Evolutionary conservation across 345 rosid species (phyloP).

Genomic region (Salix arbutifolia): DNA sequence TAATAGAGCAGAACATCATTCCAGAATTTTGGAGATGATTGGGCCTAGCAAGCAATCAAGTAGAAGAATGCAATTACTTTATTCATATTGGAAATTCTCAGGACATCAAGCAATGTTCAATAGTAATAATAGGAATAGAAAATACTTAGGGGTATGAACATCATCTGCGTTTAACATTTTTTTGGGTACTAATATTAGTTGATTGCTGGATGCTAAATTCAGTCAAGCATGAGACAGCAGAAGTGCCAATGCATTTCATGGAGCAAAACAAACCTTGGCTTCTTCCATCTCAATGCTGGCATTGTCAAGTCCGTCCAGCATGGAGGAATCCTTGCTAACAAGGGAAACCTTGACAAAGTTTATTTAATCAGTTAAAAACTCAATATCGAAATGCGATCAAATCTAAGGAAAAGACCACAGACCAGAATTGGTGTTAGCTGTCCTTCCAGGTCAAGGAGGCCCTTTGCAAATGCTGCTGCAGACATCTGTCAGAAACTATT

Average conservation of each 20-base stretch:
- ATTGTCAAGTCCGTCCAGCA: conserved; percentile 97
- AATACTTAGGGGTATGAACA: not conserved
- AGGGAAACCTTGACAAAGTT: conserved; percentile 75
- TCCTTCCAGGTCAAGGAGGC: conserved; percentile 98
- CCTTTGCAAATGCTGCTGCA: conserved; percentile 99
- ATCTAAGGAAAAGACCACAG: conserved; percentile 24
- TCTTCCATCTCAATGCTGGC: conserved; percentile 91
- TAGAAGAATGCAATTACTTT: not conserved
- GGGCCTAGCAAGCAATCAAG: not conserved
- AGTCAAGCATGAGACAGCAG: conserved; percentile 1
- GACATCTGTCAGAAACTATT: conserved; percentile 71
- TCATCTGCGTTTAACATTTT: not conserved
- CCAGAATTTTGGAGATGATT: not conserved
- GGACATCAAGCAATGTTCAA: not conserved
- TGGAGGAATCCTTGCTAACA: conserved; percentile 99
- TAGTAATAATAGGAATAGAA: not conserved
- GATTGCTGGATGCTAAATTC: not conserved
- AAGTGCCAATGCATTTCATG: conserved; percentile 4
- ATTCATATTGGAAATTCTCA: not conserved
- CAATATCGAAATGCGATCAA: conserved; percentile 8
- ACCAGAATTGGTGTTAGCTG: conserved; percentile 98
- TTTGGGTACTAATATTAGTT: not conserved
- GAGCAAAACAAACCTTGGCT: conserved; percentile 69
- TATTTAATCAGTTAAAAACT: conserved; percentile 18
- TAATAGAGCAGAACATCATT: not conserved